Evolutionary conservation across 495 filamentous ascomycete species (phyloP).

Genomic region (Neurospora sp.): DNA sequence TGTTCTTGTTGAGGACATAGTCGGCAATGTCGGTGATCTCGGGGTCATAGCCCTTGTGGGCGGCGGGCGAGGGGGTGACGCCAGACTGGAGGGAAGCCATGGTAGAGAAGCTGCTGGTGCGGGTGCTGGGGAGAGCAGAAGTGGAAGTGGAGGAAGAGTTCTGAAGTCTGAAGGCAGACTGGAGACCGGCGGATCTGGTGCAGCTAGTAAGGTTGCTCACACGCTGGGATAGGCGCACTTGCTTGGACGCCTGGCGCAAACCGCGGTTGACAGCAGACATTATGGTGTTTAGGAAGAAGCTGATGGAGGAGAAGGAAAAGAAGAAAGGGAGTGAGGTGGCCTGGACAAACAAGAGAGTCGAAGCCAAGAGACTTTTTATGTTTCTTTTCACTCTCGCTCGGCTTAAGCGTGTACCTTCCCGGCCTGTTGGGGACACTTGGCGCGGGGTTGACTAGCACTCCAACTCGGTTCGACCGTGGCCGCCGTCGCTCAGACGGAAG

Average conservation of each 20-base stretch:
- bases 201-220: not conserved
- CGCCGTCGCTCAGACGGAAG: slow-evolving; percentile 5
- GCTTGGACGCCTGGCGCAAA: slow-evolving; percentile 21
- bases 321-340: not conserved
- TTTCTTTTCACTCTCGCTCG: not conserved
- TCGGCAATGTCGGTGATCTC: slow-evolving; percentile 90
- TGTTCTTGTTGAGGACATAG: slow-evolving; percentile 86
- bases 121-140: slow-evolving; percentile 12
- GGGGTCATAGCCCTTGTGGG: slow-evolving; percentile 60
- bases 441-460: not conserved
- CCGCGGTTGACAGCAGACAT: slow-evolving; percentile 25
- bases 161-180: slow-evolving; percentile 6
- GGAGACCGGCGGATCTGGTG: not conserved
- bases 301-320: not conserved
- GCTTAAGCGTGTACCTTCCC: not conserved
- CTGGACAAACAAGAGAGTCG: not conserved
- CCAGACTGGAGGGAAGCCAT: slow-evolving; percentile 44
- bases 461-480: not conserved
- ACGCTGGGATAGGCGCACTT: slow-evolving; percentile 13
- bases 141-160: slow-evolving; percentile 11
- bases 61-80: slow-evolving; percentile 34
- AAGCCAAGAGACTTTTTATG: not conserved
- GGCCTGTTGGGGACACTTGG: not conserved
- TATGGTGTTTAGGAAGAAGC: slow-evolving; percentile 3
- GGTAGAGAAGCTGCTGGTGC: slow-evolving; percentile 42